Base-by-base conservation (phyloP, 441 rosid genomes). In the Croton setiger region DNA sequence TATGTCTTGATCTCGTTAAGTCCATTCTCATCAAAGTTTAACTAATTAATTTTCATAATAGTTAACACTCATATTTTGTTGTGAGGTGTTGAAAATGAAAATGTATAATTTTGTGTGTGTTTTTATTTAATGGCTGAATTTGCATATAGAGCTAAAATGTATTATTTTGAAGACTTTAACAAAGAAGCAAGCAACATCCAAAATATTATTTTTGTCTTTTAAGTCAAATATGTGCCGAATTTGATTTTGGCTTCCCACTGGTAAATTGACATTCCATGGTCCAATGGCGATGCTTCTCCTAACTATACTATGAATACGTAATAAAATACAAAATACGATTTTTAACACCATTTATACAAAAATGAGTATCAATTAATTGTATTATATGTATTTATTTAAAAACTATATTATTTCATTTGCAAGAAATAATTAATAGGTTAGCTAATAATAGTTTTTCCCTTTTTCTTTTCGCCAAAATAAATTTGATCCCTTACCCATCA, bases 201-300 rank as follows among this genome's bases (percentile, higher is more conserved):
- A 13, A 27, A 27, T 27, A 27, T 27, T 15, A 45, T 49, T 31
- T 21, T 13, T 61, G 7, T 66, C 66, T 53, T 61, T 63, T 49
- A 47, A 68, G 71, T 48, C 59, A 74, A 58, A 58, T 17, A 4
- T 47, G 5, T 45, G 63, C 68, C 69, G 20, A 59, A 54, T 64
- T 23, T 69, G 78, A 73, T 21, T 15, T 11, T 45, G 67, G 39
- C 76, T 52, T 54, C 35, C 59, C 54, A 49, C 67, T 61, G 17
- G 23, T 14, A 53, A 55, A 52, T 54, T 67, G 63, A 67, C 44
- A 59, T 58, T 56, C 60, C 67, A 41, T 60, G 45, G 18, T 33
- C 9, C n/a, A 44, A 62, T 45, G 56, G 54, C 27, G 76, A 67
- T 61, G 72, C 43, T 43, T 60, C 55, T 64, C 68, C 75, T 51